A percentile compares a stretch with the other conserved stretches of the same genome.
Conservation (phyloP, 2,329 filamentous ascomycete genomes). For the Fusarium fujikuroi region DNA sequence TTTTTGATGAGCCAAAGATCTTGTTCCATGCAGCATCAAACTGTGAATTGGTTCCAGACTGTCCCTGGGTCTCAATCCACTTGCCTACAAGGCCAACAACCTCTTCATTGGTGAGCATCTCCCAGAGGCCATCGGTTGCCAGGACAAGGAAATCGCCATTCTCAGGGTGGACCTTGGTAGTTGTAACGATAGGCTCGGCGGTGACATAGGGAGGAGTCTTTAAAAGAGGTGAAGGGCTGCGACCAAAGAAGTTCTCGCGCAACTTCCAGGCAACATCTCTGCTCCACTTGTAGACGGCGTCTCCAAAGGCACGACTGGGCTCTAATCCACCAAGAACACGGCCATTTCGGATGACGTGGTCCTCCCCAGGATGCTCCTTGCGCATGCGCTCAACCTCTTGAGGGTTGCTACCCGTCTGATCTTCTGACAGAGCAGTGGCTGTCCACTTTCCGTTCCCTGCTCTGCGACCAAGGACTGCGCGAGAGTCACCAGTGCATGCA, state of each 20-base stretch:
- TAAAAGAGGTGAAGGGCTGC: slow-evolving; percentile 78
- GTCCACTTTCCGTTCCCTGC: slow-evolving; percentile 87
- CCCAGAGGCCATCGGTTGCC: slow-evolving; percentile 97
- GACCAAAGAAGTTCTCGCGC: slow-evolving; percentile 87
- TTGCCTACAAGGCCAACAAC: slow-evolving; percentile 95
- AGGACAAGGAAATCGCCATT: slow-evolving; percentile 96
- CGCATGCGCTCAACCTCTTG: slow-evolving; percentile 86
- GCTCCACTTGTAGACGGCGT: slow-evolving; percentile 97
- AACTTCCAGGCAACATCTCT: slow-evolving; percentile 84
- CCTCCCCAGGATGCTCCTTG: slow-evolving; percentile 88
- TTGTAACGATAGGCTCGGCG: slow-evolving; percentile 93
- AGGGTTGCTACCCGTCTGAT: slow-evolving; percentile 91
- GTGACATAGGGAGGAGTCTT: slow-evolving; percentile 97
- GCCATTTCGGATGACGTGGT: slow-evolving; percentile 86
- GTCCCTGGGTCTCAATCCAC: slow-evolving; percentile 87
- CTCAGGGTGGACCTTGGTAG: slow-evolving; percentile 87
- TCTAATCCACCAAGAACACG: slow-evolving; percentile 92
- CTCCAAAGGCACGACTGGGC: slow-evolving; percentile 93
- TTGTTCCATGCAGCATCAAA: slow-evolving; percentile 76
- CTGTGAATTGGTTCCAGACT: slow-evolving; percentile 67
- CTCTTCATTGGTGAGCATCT: slow-evolving; percentile 99
- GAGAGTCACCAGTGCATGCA: slow-evolving; percentile 95
- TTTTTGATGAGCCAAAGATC: slow-evolving; percentile 63
- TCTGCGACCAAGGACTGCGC: slow-evolving; percentile 88
- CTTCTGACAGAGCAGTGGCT: slow-evolving; percentile 87